A percentile compares a stretch with the other conserved stretches of the same genome.
These are phyloP conservation scores for Hanseniaspora pseudoguilliermondii DNA, from an alignment of 805 yeast genomes.

Conservation along the genomic window DNA sequence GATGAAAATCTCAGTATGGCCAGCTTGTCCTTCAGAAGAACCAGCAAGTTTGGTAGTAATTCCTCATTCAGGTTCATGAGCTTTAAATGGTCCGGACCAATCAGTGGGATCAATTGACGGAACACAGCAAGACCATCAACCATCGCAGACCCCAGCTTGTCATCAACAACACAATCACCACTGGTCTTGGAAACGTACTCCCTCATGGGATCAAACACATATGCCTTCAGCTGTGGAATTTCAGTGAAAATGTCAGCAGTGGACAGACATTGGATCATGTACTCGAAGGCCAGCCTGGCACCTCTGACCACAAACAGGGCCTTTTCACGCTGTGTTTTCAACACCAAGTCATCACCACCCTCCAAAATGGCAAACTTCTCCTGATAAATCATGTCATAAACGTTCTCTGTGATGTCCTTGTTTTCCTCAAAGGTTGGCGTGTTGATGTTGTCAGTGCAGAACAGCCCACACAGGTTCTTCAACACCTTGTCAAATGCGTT, in stretches of 20 bases:
- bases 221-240: slow-evolving; percentile 52
- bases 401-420: slow-evolving; percentile 37
- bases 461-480: slow-evolving; percentile 78
- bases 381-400: slow-evolving; percentile 68
- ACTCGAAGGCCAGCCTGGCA: slow-evolving; percentile 56
- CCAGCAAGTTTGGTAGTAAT: slow-evolving; percentile 41
- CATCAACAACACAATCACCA: slow-evolving; percentile 27
- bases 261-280: slow-evolving; percentile 30
- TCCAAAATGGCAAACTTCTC: slow-evolving; percentile 48
- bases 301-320: slow-evolving; percentile 80
- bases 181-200: slow-evolving; percentile 26
- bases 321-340: slow-evolving; percentile 51
- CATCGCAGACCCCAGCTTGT: slow-evolving; percentile 57
- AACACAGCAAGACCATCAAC: slow-evolving; percentile 79
- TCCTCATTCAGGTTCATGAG: slow-evolving; percentile 34
- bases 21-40: slow-evolving; percentile 45
- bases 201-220: slow-evolving; percentile 55
- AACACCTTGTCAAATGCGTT: slow-evolving; percentile 78
- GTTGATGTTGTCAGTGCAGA: slow-evolving; percentile 91
- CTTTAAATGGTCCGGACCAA: slow-evolving; percentile 28
- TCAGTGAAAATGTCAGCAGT: slow-evolving; percentile 31
- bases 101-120: slow-evolving; percentile 54
- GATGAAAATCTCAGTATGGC: slow-evolving; percentile 83
- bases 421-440: slow-evolving; percentile 83
- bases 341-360: slow-evolving; percentile 40